Conservation (phyloP, 1,284 basidiomycete genomes). For the Rhodotorula sp. region DNA sequence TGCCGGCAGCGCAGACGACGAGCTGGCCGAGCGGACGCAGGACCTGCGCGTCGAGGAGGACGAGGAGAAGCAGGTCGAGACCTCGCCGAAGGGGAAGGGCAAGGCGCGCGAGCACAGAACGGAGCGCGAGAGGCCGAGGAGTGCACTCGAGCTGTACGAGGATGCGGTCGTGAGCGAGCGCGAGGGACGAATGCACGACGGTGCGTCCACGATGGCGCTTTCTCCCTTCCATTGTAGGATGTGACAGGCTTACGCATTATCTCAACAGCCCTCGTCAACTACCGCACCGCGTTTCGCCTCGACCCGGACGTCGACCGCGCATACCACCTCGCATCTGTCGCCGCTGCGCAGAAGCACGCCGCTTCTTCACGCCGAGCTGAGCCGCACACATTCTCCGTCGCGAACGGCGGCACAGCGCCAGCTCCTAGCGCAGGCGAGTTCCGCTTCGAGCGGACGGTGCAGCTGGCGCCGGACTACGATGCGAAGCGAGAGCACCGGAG, state of each 20-base stretch:
- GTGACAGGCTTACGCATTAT: neutral
- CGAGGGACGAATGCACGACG: constrained; percentile 43
- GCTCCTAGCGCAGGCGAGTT: constrained; percentile 22
- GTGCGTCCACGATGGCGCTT: constrained; percentile 7
- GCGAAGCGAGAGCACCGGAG: constrained; percentile 30
- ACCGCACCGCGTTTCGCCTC: constrained; percentile 42
- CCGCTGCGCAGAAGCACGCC: constrained; percentile 11
- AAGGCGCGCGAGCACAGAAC: neutral
- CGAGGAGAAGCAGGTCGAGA: neutral
- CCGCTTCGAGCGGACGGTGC: constrained; percentile 42
- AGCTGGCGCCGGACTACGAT: constrained; percentile 44
- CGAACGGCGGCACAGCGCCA: neutral
- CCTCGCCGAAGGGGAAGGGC: neutral
- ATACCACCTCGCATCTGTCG: constrained; percentile 32
- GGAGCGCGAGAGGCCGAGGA: constrained; percentile 17
- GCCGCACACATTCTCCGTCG: neutral
- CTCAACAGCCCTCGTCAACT: constrained; percentile 34
- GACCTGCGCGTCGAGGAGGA: neutral
- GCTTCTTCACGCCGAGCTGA: constrained; percentile 10
- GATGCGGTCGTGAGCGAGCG: constrained; percentile 41
- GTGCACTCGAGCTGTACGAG: constrained; percentile 43
- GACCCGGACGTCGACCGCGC: constrained; percentile 43
- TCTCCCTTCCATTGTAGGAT: neutral
- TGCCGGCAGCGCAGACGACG: neutral
- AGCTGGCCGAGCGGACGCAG: neutral